These are phyloP conservation scores for Begonia fuchsioides DNA, from an alignment of 306 rosid genomes.

Conservation along the genomic window DNA sequence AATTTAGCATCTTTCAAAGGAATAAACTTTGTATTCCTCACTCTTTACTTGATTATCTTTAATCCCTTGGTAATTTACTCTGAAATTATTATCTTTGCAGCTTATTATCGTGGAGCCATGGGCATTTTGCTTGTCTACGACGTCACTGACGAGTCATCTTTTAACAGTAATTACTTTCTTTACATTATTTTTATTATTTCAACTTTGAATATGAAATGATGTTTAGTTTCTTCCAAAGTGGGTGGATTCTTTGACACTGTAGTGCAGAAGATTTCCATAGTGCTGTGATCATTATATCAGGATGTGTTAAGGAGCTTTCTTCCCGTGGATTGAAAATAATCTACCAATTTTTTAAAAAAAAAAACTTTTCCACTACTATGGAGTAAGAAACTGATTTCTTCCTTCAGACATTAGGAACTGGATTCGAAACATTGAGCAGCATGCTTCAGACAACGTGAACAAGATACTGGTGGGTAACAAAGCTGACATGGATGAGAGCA, in stretches of 20 bases:
- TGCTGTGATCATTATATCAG: conserved; percentile 2
- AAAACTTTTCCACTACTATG: not conserved
- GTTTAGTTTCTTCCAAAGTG: too few species aligned
- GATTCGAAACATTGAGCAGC: conserved; percentile 95
- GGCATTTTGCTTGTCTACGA: conserved; percentile 96
- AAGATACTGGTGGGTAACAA: conserved; percentile 91
- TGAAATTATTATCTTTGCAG: conserved; percentile 10
- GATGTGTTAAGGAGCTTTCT: not conserved
- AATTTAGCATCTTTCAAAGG: too few species aligned
- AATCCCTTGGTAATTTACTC: not conserved
- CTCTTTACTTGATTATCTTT: too few species aligned
- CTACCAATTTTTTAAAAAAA: conserved; percentile 2
- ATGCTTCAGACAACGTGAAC: conserved; percentile 97
- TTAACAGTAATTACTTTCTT: conserved; percentile 58
- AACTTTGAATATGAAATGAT: conserved; percentile 6
- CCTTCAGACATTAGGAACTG: conserved; percentile 83
- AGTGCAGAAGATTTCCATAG: not conserved
- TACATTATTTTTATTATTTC: conserved; percentile 2
- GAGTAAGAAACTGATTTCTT: conserved; percentile 15
- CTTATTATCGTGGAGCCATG: conserved; percentile 98
- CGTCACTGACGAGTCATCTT: conserved; percentile 90
- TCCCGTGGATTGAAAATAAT: conserved; percentile 1
- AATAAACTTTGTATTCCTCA: too few species aligned
- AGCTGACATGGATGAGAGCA: conserved; percentile 99
- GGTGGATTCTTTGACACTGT: not conserved